Evolutionary conservation across 2,329 filamentous ascomycete species (phyloP).

Genomic region (Colletotrichum lindemuthianum): DNA sequence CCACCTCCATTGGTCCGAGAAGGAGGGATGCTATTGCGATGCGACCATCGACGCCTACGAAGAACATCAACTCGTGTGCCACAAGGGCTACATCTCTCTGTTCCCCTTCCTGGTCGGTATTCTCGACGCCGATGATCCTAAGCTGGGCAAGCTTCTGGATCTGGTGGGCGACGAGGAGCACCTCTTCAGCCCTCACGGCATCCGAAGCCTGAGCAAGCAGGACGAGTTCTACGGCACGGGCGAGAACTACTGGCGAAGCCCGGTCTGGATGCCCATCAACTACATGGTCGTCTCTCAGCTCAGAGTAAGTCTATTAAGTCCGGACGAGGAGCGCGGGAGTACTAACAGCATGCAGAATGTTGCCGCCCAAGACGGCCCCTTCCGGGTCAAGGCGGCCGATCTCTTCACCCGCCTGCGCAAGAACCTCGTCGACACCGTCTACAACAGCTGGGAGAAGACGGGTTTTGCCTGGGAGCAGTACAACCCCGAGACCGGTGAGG

Average conservation of each 20-base stretch:
- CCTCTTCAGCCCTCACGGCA: constrained; percentile 89
- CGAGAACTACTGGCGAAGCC: constrained; percentile 97
- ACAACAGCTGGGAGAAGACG: constrained; percentile 86
- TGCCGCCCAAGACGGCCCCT: constrained; percentile 73
- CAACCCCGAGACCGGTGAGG: constrained; percentile 88
- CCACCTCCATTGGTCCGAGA: constrained; percentile 91
- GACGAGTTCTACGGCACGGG: constrained; percentile 86
- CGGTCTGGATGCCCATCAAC: constrained; percentile 97
- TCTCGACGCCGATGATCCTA: constrained; percentile 76
- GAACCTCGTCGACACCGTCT: constrained; percentile 91
- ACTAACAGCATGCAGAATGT: constrained; percentile 61
- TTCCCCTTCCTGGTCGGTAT: constrained; percentile 92
- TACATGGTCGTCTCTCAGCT: constrained; percentile 86
- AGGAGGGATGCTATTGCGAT: constrained; percentile 88
- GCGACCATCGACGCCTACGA: constrained; percentile 96
- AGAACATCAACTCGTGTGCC: constrained; percentile 88
- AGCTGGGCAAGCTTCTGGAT: constrained; percentile 78
- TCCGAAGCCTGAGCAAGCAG: constrained; percentile 87
- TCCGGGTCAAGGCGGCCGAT: constrained; percentile 73
- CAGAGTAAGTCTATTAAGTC: constrained; percentile 64
- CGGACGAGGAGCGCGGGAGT: neutral
- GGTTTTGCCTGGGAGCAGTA: constrained; percentile 99
- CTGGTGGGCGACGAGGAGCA: constrained; percentile 83
- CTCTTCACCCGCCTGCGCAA: constrained; percentile 81
- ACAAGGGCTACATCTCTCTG: constrained; percentile 94